Evolutionary conservation across 345 rosid genomes (phyloP).

Genomic region (Lagerstroemia speciosa): DNA sequence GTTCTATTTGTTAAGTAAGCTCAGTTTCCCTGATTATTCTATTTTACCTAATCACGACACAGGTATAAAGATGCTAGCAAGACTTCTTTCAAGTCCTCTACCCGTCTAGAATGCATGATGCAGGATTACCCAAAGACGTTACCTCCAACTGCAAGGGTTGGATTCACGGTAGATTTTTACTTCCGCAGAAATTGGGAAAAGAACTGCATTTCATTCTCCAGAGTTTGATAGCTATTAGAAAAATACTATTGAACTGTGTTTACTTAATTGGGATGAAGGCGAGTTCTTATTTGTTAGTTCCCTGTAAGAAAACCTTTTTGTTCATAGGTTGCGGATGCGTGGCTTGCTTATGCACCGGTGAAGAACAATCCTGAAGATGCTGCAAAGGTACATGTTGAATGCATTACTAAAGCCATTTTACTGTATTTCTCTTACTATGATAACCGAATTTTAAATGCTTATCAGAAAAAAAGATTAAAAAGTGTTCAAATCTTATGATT

Average conservation of each 20-base stretch:
- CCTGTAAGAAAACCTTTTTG: background rate
- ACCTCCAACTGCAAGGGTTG: conserved; percentile 78
- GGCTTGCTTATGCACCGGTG: conserved; percentile 94
- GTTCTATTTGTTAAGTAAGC: background rate
- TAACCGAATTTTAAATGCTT: too few species aligned
- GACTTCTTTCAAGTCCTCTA: conserved; percentile 80
- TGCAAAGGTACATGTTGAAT: conserved; percentile 50
- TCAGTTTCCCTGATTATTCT: background rate
- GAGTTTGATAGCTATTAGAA: background rate
- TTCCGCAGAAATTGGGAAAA: conserved; percentile 4
- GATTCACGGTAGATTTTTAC: conserved; percentile 63
- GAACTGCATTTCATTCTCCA: background rate
- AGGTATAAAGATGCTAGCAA: conserved; percentile 93
- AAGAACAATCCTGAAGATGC: conserved; percentile 94
- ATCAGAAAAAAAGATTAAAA: background rate
- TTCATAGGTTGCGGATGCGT: conserved; percentile 64
- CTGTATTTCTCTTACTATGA: background rate
- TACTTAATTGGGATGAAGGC: background rate
- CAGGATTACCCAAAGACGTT: conserved; percentile 96
- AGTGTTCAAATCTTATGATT: background rate
- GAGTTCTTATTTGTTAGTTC: background rate
- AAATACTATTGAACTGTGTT: background rate
- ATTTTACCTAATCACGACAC: conserved; percentile 13
- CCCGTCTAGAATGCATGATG: conserved; percentile 97
- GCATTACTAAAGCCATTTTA: conserved; percentile 3